Percentiles rank a stretch among this genome's conserved stretches.
These are phyloP conservation scores for Penstemon davidsonii DNA, from an alignment of 257 asterid species.

Conservation along the genomic window DNA sequence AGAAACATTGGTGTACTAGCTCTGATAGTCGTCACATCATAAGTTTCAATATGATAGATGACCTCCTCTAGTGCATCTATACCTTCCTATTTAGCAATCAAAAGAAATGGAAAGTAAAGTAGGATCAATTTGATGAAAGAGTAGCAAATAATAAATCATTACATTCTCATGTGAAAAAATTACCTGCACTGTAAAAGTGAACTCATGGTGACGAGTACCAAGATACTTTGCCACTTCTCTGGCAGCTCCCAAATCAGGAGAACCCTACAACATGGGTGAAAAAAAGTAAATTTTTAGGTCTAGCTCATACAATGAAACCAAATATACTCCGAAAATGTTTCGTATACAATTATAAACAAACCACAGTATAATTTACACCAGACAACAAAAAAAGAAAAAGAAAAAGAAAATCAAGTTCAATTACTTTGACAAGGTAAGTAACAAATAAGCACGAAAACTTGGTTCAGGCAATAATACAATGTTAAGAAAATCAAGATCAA, in stretches of 20 bases:
- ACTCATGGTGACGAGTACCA: conserved; percentile 95
- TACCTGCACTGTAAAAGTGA: conserved; percentile 96
- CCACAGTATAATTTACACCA: not conserved
- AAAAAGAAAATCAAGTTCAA: not conserved
- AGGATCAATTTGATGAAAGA: conserved; percentile 22
- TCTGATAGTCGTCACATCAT: conserved; percentile 94
- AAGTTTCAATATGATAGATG: conserved; percentile 89
- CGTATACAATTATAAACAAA: not conserved
- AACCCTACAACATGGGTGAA: conserved; percentile 51
- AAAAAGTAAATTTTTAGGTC: not conserved
- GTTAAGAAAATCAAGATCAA: too few relatives aligned
- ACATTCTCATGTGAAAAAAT: conserved; percentile 5
- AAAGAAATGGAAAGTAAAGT: conserved; percentile 21
- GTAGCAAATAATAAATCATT: not conserved
- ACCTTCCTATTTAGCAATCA: conserved; percentile 76
- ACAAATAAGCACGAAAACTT: not conserved
- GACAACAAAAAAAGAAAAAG: not conserved
- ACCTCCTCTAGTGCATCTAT: conserved; percentile 97
- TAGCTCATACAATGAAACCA: too few relatives aligned
- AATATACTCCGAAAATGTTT: too few relatives aligned
- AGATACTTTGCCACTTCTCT: conserved; percentile 95
- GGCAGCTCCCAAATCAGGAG: conserved; percentile 96
- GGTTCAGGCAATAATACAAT: too few relatives aligned
- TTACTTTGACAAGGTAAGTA: not conserved
- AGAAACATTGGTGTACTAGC: conserved; percentile 99